Evolutionary conservation across 2,329 filamentous ascomycete genomes (phyloP), one percentile per base, ranked within the genome.

Genomic region (Cladophialophora psammophila): DNA sequence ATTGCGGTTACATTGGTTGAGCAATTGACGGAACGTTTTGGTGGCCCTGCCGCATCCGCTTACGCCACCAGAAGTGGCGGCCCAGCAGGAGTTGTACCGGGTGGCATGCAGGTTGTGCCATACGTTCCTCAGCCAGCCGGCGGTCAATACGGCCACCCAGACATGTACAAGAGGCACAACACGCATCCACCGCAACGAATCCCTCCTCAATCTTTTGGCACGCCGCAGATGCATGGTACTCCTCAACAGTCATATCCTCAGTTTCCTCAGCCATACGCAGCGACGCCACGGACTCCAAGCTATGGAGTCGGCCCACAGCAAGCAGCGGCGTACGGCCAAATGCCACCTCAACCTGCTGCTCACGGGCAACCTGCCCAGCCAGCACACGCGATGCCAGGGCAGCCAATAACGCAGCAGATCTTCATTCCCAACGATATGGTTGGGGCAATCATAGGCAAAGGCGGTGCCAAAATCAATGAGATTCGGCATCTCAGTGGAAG

Each of bases 401-500:
- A 92, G 71, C 93, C 94, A 59, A 85, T 98, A 76, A 99, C 95
- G 2, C 95, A 99, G 80, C 95, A 99, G 80, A 99, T 99, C 73
- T 99, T 91, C 82, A 99, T 99, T 74, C 95, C 95, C 66, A 99
- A 99, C 78, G 95, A 99, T 76, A 98, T 99, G 95, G 95, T 99
- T 62, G 95, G 95, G 70, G 95, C 95, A 64, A 99, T 99, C 75
- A 99, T 99, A 74, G 95, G 95, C 76, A 99, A 99, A 83, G 95
- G 95, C 69, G 95, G 95, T 71, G 92, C 93, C 64, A 99, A 99
- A 87, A 99, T 99, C 85, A 99, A 99, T 78, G 95, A 99, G 81
- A 99, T 99, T 72, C 90, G 95, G 73, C 93, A 97, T 79, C 89
- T 99, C 74, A 96, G 92, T 79, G 95, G 94, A 73, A 98, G 94